phyloP scores from a whole-genome alignment of 768 basidiomycete species.

The Kwoniella mangroviensis region DNA sequence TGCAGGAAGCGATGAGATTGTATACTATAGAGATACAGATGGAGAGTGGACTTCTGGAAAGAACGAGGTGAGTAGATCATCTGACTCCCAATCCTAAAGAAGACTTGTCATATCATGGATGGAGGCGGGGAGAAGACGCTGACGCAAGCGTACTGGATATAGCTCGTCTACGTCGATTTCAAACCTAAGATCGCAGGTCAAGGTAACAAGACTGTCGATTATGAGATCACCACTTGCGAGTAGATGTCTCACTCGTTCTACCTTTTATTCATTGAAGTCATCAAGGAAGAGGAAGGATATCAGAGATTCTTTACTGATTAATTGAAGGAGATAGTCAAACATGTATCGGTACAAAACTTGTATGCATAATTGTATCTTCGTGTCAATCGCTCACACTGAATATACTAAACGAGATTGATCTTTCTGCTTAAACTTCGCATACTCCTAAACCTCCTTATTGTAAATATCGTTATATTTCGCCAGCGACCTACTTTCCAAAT shows the following conservation, averaged over 20 bases:
- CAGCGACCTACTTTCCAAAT: slow-evolving; percentile 11
- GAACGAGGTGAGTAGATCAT: slow-evolving; percentile 45
- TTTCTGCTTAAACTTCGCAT: too few relatives aligned
- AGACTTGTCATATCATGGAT: too few relatives aligned
- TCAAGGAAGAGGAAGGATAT: too few relatives aligned
- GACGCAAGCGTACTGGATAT: not conserved
- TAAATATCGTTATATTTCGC: slow-evolving; percentile 31
- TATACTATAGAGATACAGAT: slow-evolving; percentile 54
- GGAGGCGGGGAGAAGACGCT: not conserved
- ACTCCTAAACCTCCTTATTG: slow-evolving; percentile 22
- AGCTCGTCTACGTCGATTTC: slow-evolving; percentile 56
- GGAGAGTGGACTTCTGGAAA: slow-evolving; percentile 54
- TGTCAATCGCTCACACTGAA: too few relatives aligned
- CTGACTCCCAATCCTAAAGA: not conserved
- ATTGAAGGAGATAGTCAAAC: not conserved
- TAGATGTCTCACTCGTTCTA: slow-evolving; percentile 16
- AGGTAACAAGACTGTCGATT: slow-evolving; percentile 54
- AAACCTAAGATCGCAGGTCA: slow-evolving; percentile 48
- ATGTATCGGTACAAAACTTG: not conserved
- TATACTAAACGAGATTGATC: too few relatives aligned
- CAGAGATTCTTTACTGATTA: too few relatives aligned
- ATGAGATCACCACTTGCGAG: slow-evolving; percentile 46
- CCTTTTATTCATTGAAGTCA: not conserved
- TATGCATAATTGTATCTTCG: not conserved
- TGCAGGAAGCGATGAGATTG: slow-evolving; percentile 48